Conservation (phyloP, 148 eudicot species). For the Fagopyrum tataricum region DNA sequence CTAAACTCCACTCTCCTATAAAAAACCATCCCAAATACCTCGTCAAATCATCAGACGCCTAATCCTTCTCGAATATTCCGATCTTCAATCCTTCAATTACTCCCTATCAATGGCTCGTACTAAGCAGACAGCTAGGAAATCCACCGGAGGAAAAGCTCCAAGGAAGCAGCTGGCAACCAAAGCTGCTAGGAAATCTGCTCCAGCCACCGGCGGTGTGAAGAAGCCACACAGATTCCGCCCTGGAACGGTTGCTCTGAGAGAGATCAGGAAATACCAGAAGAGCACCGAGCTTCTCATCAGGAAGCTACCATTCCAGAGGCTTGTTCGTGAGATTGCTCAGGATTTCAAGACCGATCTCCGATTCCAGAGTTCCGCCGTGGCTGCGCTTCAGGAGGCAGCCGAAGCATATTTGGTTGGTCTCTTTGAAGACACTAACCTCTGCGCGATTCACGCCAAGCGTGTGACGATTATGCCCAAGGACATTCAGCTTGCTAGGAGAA, state of each 20-base stretch:
- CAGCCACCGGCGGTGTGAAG: constrained; percentile 14
- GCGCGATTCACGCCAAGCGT: constrained; percentile 13
- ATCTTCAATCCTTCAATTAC: background rate
- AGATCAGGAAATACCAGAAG: constrained; percentile 15
- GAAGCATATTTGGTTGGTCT: constrained; percentile 3
- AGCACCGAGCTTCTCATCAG: constrained; percentile 13
- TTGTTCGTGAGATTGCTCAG: constrained; percentile 12
- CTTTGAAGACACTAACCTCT: constrained; percentile 11
- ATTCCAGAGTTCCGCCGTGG: constrained; percentile 7
- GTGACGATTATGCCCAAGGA: constrained; percentile 9
- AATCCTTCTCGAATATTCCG: background rate
- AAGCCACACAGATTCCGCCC: constrained; percentile 17
- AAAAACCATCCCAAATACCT: background rate
- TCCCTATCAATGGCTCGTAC: constrained; percentile 4
- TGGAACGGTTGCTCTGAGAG: background rate
- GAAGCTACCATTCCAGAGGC: constrained; percentile 16
- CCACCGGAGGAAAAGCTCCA: constrained; percentile 15
- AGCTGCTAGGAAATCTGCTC: constrained; percentile 12
- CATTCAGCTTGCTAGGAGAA: constrained; percentile 10
- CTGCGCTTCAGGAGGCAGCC: constrained; percentile 1
- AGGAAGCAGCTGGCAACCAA: constrained; percentile 14
- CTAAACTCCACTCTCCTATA: background rate
- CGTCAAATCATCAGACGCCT: too few relatives aligned
- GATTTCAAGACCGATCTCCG: constrained; percentile 10
- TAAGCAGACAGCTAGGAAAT: constrained; percentile 11